Evolutionary conservation across 1,139 yeast genomes (phyloP), one percentile per base, ranked within the genome.

Genomic region (Starmera stellimalicola): DNA sequence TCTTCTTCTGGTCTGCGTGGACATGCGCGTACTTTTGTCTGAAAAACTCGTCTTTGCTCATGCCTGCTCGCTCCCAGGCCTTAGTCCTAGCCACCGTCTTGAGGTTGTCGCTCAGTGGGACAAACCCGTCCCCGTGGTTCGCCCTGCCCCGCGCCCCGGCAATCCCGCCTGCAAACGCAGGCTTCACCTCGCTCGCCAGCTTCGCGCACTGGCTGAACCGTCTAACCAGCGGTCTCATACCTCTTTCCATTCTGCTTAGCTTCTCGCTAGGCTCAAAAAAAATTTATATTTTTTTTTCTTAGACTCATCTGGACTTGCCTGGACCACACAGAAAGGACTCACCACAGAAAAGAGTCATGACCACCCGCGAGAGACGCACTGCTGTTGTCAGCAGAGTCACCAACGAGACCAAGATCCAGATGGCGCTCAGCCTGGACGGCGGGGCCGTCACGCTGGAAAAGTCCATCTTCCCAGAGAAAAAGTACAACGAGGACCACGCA

Each of bases 371-470:
- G 33, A 55, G 73, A 42, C 54, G 62, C 19, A n/a, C n/a, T n/a
- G 82, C 94, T 4, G 62, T 70, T 26, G 62, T 85, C 12, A 65
- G 64, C 34, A 68, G 98, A 53, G 65, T 70, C 41, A 91, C 98
- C 29, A 91, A 91, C 63, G 98, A 91, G 57, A 91, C 98, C 10
- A 83, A 79, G 53, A 85, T 91, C 49, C 94, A 85, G 57, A 77
- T 91, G 20, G 88, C 93, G 7, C 55, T 91, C 31, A 74, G 82
- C 26, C 63, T 91, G 32, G 93, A 83, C 51, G 98, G 97, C 31
- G 98, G 97, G 3, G 61, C 58, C 9, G 63, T 87, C 12, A 62
- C 66, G 9, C 56, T 87, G 29, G 73, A 71, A 36, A 59, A 71
- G 40, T 75, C 84, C 18, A 66, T 80, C 36, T 54, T 74, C 36